Evolutionary conservation across 345 rosid species (phyloP).

Genomic region (Rubroshorea leprosula): DNA sequence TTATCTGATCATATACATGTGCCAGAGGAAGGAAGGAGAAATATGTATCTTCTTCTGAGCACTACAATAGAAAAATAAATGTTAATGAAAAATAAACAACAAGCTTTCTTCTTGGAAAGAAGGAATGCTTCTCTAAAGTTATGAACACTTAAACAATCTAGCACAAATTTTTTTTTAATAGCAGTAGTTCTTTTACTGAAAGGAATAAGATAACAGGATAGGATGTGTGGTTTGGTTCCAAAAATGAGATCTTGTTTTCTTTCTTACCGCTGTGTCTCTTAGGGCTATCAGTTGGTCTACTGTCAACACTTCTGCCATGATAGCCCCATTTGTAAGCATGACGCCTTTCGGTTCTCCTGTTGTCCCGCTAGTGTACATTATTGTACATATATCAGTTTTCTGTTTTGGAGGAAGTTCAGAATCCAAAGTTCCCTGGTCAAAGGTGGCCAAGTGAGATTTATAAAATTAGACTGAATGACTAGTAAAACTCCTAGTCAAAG

Average conservation of each 20-base stretch:
- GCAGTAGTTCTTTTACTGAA: no score
- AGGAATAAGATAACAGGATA: no score
- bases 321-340: conserved; percentile 50
- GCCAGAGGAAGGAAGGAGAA: conserved; percentile 96
- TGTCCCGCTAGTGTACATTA: conserved; percentile 97
- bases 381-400: conserved; percentile 69
- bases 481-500: neutral
- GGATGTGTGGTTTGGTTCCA: neutral
- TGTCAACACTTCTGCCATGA: conserved; percentile 67
- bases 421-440: conserved; percentile 51
- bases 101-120: no score
- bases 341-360: conserved; percentile 99
- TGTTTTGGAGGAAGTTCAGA: conserved; percentile 57
- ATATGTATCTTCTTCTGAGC: conserved; percentile 63
- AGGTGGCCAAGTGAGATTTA: neutral
- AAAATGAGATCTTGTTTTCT: neutral
- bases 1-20: conserved; percentile 78
- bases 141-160: no score
- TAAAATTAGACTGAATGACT: conserved; percentile 3
- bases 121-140: no score
- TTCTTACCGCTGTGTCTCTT: conserved; percentile 61
- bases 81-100: neutral
- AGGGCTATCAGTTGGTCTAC: conserved; percentile 56
- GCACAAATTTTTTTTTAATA: no score
- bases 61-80: conserved; percentile 32